Evolutionary conservation across 1,284 basidiomycete species (phyloP), one percentile per base, ranked within the genome.

Genomic region (Grifola frondosa): DNA sequence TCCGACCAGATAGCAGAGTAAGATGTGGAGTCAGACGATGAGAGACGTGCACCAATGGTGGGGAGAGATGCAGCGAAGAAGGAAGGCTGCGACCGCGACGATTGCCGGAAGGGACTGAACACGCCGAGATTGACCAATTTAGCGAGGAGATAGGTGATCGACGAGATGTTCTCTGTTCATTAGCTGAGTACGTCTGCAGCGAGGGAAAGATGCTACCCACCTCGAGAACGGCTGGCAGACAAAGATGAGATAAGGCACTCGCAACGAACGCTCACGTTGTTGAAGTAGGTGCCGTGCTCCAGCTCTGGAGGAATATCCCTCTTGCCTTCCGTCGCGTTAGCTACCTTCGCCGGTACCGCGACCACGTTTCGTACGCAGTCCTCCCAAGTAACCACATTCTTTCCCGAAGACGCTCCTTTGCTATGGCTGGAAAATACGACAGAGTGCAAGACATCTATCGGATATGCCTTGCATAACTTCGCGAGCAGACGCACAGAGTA

Each of bases 121-220:
- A 77, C 61, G 5, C 88, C 86, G 17, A 82, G 62, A 44, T 78
- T 81, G 30, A 75, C 78, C 22, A 81, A 74, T 59, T 86, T 91
- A 6, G 74, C 70, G 11, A 91, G 59, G 4, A 86, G 71, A 58
- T 74, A 82, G 23, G 65, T 70, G 37, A 80, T 60, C 32, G 70
- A 68, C 25, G 57, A 60, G 38, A 66, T 58, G 33, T 31, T 50
- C 19, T 61, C 60, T 63, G 39, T 17, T 44, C 46, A 25, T 24
- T 22, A 17, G 30, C 35, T 23, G 29, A 31, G 35, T 25, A 35
- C 16, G 28, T 30, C 21, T 36, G 2, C 10, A 21, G 15, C n/a
- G n/a, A 31, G 25, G 24, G 16, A 35, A 35, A 30, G 34, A 39
- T 44, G 23, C 15, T 10, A 53, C 57, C 33, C 7, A 66, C 71